Conservation (phyloP, 2,329 filamentous ascomycete genomes). For the Exophiala aquamarina region DNA sequence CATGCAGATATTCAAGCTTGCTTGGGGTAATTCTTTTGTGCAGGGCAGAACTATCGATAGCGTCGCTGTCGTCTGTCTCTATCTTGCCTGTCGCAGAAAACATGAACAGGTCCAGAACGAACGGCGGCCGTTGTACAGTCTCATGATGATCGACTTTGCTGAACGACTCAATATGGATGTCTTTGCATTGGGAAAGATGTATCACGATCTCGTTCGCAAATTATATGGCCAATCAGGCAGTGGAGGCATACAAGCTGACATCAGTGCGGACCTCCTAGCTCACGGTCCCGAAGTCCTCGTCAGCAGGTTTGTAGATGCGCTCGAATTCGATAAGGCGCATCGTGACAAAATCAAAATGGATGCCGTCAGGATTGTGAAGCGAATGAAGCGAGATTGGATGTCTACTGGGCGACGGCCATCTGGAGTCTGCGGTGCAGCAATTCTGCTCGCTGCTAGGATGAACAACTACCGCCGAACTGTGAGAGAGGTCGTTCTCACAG, state of each 20-base stretch:
- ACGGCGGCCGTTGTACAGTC: conserved; percentile 29
- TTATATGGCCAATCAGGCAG: conserved; percentile 40
- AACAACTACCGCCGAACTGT: conserved; percentile 95
- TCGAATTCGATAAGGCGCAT: conserved; percentile 80
- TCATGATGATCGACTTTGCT: conserved; percentile 94
- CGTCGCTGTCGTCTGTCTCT: conserved; percentile 87
- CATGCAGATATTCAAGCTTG: conserved; percentile 73
- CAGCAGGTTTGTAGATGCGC: conserved; percentile 82
- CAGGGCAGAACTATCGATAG: conserved; percentile 82
- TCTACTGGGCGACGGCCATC: conserved; percentile 89
- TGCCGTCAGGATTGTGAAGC: conserved; percentile 79
- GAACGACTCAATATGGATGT: conserved; percentile 74
- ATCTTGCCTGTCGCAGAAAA: conserved; percentile 71
- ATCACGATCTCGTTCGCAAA: conserved; percentile 74
- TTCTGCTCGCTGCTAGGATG: conserved; percentile 94
- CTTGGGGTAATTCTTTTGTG: conserved; percentile 72
- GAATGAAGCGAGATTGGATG: conserved; percentile 98
- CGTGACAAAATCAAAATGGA: conserved; percentile 78
- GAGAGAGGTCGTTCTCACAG: conserved; percentile 94
- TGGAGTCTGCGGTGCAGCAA: conserved; percentile 88
- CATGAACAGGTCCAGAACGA: conserved; percentile 54
- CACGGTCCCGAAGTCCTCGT: conserved; percentile 76
- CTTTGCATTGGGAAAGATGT: conserved; percentile 85
- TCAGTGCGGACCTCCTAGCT: conserved; percentile 16
- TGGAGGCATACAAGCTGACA: conserved; percentile 45